Base-by-base conservation (phyloP, 2,329 filamentous ascomycete species). In the Fusarium pseudoanthophilum region DNA sequence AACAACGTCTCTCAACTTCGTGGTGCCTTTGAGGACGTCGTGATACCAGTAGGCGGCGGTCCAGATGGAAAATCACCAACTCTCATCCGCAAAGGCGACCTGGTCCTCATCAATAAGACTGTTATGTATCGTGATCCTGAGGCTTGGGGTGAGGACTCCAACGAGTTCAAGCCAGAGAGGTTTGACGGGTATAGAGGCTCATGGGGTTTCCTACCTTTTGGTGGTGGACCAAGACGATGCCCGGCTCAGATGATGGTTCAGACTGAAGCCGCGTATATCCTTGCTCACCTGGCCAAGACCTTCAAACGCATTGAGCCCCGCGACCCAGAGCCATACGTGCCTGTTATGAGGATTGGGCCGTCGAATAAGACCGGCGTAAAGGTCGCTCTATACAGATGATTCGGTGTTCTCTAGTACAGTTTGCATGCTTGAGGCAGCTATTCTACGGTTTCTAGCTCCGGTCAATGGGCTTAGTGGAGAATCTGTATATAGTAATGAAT, bases 181-280 rank as follows among this genome's bases (percentile, higher is more conserved):
- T 42, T 42, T 10, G 58, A 60, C 11, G 58, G 58, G 2, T 42
- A 42, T 21, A 14, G 58, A 42, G 58, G 58, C 1, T 42, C 58
- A 0, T 60, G 58, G 58, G 26, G 51, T 0, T 60, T 60, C 2
- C 8, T 60, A 1, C 58, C 58, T 1, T 60, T 60, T 18, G 58
- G 46, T 16, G 58, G 58, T 11, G 46, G 58, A 1, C 58, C 58
- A 1, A 15, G 58, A 15, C 46, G 58, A 3, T 60, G 58, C 14
- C 58, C 46, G 1, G 58, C 58, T 18, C 58, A 60, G 9, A 60
- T 60, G 58, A 60, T 60, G 58, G 58, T 60, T 34, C 46, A 60
- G 14, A 60, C 58, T 26, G 58, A 60, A 11, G 58, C 58, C 0
- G 58, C 36, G 5, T 60, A 42, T 26, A 60, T 60, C 13, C 58